Percentiles rank a stretch among this genome's conserved stretches.
phyloP scores from a whole-genome alignment of 2,329 filamentous ascomycete genomes.

The Tolypocladium paradoxum region DNA sequence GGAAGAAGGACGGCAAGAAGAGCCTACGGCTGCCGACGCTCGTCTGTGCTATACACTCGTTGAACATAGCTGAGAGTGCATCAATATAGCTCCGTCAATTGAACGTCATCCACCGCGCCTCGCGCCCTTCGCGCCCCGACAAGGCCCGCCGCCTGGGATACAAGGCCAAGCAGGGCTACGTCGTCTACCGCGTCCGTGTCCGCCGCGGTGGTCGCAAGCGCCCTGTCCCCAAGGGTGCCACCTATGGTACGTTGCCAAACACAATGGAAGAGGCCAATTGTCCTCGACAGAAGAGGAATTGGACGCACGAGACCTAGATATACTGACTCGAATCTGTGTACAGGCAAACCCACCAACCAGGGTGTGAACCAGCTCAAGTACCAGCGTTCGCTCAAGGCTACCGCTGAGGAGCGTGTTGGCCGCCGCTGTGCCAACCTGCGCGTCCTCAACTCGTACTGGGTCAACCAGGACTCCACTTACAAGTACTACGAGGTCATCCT shows the following conservation, averaged over 20 bases:
- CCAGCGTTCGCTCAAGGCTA: slow-evolving; percentile 96
- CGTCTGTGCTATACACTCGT: slow-evolving; percentile 85
- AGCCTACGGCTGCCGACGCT: slow-evolving; percentile 3
- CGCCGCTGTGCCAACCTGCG: slow-evolving; percentile 98
- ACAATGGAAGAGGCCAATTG: not conserved
- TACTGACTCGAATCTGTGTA: slow-evolving; percentile 13
- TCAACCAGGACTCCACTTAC: slow-evolving; percentile 99
- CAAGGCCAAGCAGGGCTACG: slow-evolving; percentile 99
- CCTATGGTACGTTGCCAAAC: slow-evolving; percentile 64
- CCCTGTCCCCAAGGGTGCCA: slow-evolving; percentile 94
- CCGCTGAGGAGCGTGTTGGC: slow-evolving; percentile 99
- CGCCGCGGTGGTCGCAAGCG: slow-evolving; percentile 98
- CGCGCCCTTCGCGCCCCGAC: slow-evolving; percentile 94
- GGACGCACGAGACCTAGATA: not conserved
- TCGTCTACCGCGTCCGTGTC: slow-evolving; percentile 98
- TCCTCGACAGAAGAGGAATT: not conserved
- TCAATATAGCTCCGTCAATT: slow-evolving; percentile 99
- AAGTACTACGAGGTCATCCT: slow-evolving; percentile 99
- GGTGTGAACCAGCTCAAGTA: slow-evolving; percentile 99
- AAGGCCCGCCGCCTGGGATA: slow-evolving; percentile 99
- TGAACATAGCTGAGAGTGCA: slow-evolving; percentile 99
- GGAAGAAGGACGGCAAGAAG: not conserved
- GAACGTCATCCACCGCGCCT: slow-evolving; percentile 99
- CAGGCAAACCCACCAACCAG: slow-evolving; percentile 99
- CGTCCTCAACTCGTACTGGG: slow-evolving; percentile 99